Evolutionary conservation across 306 rosid species (phyloP).

Genomic region (Corylus heterophylla): DNA sequence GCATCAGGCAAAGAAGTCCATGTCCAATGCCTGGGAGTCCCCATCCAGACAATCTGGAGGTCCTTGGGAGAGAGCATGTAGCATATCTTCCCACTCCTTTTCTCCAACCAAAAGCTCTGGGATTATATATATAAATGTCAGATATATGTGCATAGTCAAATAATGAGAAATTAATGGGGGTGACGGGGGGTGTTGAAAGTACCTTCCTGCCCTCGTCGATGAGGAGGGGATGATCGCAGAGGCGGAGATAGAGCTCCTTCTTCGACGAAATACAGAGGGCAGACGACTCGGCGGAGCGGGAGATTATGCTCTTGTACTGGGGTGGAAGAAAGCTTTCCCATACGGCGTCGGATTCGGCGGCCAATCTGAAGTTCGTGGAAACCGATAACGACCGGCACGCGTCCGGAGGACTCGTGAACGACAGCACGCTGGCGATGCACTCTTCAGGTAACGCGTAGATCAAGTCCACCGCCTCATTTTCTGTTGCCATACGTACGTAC

Average conservation of each 20-base stretch:
- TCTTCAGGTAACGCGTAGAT: constrained; percentile 59
- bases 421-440: constrained; percentile 60
- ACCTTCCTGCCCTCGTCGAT: constrained; percentile 66
- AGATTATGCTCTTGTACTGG: constrained; percentile 31
- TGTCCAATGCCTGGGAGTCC: constrained; percentile 60
- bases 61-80: constrained; percentile 65
- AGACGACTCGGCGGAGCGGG: constrained; percentile 15
- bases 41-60: constrained; percentile 62
- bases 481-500: not conserved
- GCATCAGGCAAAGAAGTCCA: constrained; percentile 48
- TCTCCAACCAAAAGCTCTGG: constrained; percentile 73
- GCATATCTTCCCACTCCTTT: constrained; percentile 56
- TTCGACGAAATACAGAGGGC: constrained; percentile 33
- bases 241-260: constrained; percentile 54
- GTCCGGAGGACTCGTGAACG: constrained; percentile 68
- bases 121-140: too few relatives aligned
- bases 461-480: constrained; percentile 1
- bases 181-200: not conserved
- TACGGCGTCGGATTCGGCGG: constrained; percentile 70
- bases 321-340: constrained; percentile 71
- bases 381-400: constrained; percentile 53
- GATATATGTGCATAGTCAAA: too few relatives aligned
- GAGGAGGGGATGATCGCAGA: constrained; percentile 56
- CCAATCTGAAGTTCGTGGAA: constrained; percentile 61
- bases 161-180: too few relatives aligned